phyloP scores from a whole-genome alignment of 179 eudicot species.

The Drosera spatulata region DNA sequence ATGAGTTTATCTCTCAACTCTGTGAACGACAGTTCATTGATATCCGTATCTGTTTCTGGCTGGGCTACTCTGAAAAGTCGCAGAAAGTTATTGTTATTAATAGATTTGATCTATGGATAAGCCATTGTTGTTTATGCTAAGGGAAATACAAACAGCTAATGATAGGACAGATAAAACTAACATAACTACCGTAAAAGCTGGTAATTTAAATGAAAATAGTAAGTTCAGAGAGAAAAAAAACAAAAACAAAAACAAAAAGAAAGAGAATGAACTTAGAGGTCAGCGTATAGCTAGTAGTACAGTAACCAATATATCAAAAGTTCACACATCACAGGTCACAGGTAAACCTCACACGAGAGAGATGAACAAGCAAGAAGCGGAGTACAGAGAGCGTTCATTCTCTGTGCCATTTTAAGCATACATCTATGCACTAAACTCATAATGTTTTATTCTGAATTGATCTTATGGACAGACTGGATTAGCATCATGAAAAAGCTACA shows the following conservation, averaged over 20 bases:
- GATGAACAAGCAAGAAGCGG: not conserved
- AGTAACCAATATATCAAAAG: not conserved
- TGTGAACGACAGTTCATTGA: constrained; percentile 68
- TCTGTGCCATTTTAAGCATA: no score
- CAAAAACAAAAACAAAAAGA: not conserved
- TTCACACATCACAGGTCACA: not conserved
- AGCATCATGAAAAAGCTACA: no score
- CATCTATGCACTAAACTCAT: no score
- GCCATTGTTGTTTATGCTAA: no score
- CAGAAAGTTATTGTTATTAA: not conserved
- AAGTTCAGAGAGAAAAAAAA: not conserved
- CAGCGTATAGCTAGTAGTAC: not conserved
- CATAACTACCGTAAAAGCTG: no score
- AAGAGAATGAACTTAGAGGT: not conserved
- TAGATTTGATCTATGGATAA: no score
- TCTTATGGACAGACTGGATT: no score
- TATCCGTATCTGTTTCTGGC: constrained; percentile 34
- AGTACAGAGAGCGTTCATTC: no score
- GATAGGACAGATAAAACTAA: no score
- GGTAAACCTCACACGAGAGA: not conserved
- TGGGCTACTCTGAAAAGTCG: constrained; percentile 28
- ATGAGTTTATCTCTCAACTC: constrained; percentile 87
- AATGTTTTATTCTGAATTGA: no score
- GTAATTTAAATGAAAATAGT: no score
- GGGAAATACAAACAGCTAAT: no score